phyloP scores from a whole-genome alignment of 2,329 filamentous ascomycete species.

The Colletotrichum ledebouriae region DNA sequence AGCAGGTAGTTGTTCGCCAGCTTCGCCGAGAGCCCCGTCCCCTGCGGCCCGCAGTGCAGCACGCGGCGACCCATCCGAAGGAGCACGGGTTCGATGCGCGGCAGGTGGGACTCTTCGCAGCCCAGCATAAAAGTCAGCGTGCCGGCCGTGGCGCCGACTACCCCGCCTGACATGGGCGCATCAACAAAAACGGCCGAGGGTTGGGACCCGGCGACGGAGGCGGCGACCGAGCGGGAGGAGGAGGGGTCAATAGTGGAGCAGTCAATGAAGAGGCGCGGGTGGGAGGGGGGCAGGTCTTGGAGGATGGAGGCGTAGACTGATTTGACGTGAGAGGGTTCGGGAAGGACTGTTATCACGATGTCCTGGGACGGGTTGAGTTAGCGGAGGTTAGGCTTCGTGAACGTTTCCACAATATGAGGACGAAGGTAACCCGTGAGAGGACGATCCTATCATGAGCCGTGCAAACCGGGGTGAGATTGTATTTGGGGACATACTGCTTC shows the following conservation, averaged over 20 bases:
- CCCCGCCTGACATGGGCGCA: constrained; percentile 96
- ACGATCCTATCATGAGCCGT: too few species aligned
- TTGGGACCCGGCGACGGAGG: constrained; percentile 72
- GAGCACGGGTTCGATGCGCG: constrained; percentile 77
- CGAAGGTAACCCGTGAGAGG: too few species aligned
- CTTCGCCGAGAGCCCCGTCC: constrained; percentile 90
- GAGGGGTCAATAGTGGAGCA: constrained; percentile 96
- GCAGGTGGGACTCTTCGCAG: constrained; percentile 70
- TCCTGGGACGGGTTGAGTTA: constrained; percentile 66
- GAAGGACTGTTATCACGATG: constrained; percentile 88
- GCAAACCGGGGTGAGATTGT: background rate
- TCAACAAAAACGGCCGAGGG: constrained; percentile 79
- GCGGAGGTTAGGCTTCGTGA: background rate
- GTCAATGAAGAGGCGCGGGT: constrained; percentile 88
- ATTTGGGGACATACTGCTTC: constrained; percentile 62
- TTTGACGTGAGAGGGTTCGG: constrained; percentile 89
- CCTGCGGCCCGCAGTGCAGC: constrained; percentile 87
- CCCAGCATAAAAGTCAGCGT: constrained; percentile 98
- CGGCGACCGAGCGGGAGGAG: constrained; percentile 83
- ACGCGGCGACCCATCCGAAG: constrained; percentile 88
- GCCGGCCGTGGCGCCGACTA: constrained; percentile 88
- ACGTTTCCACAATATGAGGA: too few species aligned
- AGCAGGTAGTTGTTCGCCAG: constrained; percentile 98
- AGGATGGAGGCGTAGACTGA: constrained; percentile 85
- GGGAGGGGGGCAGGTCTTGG: constrained; percentile 61